Conservation (phyloP, 192 early-diverging fungal genomes). For the Backusella tuberculispora region DNA sequence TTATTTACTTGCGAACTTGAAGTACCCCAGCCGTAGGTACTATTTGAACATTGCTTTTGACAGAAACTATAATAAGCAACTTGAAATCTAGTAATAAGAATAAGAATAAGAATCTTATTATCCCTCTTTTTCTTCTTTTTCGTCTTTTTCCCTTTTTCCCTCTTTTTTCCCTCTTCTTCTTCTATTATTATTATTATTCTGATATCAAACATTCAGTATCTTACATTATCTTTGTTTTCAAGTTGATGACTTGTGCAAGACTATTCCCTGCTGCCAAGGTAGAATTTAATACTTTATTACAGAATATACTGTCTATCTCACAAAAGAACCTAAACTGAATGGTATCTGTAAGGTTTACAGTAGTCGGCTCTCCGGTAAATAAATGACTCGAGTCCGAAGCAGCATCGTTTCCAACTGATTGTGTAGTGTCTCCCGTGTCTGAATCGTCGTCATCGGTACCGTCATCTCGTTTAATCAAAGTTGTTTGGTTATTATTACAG, state of each 20-base stretch:
- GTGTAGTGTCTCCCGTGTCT: neutral
- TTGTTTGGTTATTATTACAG: neutral
- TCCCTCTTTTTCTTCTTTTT: too few relatives aligned
- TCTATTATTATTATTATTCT: neutral
- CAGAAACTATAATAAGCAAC: constrained; percentile 22
- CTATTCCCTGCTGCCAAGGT: neutral
- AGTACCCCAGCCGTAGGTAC: constrained; percentile 20
- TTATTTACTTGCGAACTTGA: constrained; percentile 16
- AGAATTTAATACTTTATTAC: constrained; percentile 18
- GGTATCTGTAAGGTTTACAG: constrained; percentile 7
- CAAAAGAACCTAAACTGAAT: constrained; percentile 10
- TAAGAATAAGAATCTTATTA: too few relatives aligned
- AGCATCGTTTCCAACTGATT: neutral
- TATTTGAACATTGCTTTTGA: constrained; percentile 19
- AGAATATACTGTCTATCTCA: constrained; percentile 6
- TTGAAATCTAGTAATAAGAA: neutral
- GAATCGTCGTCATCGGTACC: too few relatives aligned
- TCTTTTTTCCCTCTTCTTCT: neutral
- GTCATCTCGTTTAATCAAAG: constrained; percentile 5
- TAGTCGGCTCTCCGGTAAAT: neutral
- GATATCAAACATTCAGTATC: too few relatives aligned
- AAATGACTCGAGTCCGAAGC: neutral
- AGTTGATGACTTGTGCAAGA: constrained; percentile 12
- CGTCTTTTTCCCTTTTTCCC: neutral
- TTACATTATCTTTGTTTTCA: constrained; percentile 19